These are phyloP conservation scores for Plectosphaerella plurivora DNA, from an alignment of 2,329 filamentous ascomycete species.

Conservation along the genomic window DNA sequence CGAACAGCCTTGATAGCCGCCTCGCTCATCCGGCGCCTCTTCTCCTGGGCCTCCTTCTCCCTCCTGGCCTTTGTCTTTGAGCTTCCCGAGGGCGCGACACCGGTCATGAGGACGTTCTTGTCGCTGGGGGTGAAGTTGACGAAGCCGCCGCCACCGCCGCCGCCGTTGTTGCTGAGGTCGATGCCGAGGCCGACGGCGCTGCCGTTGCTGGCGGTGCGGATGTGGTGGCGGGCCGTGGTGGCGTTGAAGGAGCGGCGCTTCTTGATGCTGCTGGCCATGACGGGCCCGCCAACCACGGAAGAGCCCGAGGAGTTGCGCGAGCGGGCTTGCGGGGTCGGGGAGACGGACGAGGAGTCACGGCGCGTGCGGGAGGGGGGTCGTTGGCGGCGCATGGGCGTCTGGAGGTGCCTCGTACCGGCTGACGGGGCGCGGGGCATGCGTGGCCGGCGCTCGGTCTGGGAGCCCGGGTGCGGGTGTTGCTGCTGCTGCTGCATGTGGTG, in stretches of 20 bases:
- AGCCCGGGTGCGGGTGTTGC: background rate
- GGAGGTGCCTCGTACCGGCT: slow-evolving; percentile 46
- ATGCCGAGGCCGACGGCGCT: background rate
- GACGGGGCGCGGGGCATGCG: slow-evolving; percentile 50
- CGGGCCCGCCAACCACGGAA: slow-evolving; percentile 29
- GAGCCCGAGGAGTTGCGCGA: slow-evolving; percentile 35
- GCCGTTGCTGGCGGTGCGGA: slow-evolving; percentile 20
- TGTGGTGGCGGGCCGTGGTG: slow-evolving; percentile 18
- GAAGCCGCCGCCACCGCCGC: slow-evolving; percentile 51
- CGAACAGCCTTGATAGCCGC: slow-evolving; percentile 64
- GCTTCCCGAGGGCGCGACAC: slow-evolving; percentile 86
- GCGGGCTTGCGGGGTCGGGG: slow-evolving; percentile 29
- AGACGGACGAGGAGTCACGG: slow-evolving; percentile 20
- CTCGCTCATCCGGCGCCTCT: slow-evolving; percentile 63
- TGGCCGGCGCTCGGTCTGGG: slow-evolving; percentile 29
- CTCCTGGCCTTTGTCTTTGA: slow-evolving; percentile 92
- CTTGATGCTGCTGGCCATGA: slow-evolving; percentile 35
- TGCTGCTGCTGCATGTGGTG: slow-evolving; percentile 13
- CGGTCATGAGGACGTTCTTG: slow-evolving; percentile 72
- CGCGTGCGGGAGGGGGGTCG: slow-evolving; percentile 27
- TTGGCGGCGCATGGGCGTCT: slow-evolving; percentile 36
- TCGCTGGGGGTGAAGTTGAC: slow-evolving; percentile 89
- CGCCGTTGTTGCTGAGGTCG: slow-evolving; percentile 14
- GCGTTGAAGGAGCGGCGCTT: slow-evolving; percentile 22
- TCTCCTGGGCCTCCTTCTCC: slow-evolving; percentile 82